phyloP scores from a whole-genome alignment of 2,329 filamentous ascomycete species.

The Ophiostoma ulmi region DNA sequence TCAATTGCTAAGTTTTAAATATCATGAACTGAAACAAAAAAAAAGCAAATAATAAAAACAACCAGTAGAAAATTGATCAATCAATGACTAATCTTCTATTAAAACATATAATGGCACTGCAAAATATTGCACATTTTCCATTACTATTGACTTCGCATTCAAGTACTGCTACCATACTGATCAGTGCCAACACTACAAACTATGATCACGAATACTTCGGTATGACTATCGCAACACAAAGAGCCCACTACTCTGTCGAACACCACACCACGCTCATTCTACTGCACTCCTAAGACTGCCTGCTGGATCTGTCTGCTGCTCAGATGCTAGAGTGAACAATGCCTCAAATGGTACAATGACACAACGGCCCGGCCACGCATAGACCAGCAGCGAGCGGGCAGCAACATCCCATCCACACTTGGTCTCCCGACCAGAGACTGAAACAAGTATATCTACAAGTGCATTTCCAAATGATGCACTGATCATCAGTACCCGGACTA shows the following conservation, averaged over 20 bases:
- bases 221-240: background rate
- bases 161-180: no score
- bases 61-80: no score
- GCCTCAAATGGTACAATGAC: background rate
- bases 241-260: background rate
- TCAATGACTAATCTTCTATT: no score
- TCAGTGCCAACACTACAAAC: no score
- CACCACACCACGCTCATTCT: background rate
- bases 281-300: background rate
- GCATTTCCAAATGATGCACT: background rate
- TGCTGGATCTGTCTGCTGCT: background rate
- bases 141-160: no score
- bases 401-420: background rate
- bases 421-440: background rate
- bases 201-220: background rate
- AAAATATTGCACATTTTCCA: no score
- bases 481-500: slow-evolving; percentile 4
- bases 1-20: no score
- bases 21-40: background rate
- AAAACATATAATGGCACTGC: no score
- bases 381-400: background rate
- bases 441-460: background rate
- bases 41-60: no score
- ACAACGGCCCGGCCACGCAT: background rate
- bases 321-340: background rate